Evolutionary conservation across 768 basidiomycete genomes (phyloP).

Genomic region (Panaeolus papilionaceus): DNA sequence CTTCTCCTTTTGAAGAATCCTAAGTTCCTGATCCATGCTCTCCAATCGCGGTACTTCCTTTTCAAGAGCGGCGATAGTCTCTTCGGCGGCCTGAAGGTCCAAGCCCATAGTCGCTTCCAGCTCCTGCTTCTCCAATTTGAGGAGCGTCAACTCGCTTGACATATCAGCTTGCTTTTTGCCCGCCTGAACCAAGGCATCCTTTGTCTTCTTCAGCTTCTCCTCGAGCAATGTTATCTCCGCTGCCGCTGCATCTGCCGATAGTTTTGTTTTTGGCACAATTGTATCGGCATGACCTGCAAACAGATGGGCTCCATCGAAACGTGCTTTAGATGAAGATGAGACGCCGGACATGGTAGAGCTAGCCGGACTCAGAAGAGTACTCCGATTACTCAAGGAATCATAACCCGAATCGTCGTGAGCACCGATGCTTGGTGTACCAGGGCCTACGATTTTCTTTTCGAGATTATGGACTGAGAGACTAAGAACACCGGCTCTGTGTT

Average conservation of each 20-base stretch:
- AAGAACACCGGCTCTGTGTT: slow-evolving; percentile 86
- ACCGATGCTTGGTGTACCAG: slow-evolving; percentile 23
- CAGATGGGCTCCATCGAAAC: slow-evolving; percentile 84
- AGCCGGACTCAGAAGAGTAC: slow-evolving; percentile 56
- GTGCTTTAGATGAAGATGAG: slow-evolving; percentile 50
- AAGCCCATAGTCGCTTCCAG: slow-evolving; percentile 67
- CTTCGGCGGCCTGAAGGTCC: slow-evolving; percentile 72
- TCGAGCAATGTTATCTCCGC: slow-evolving; percentile 62
- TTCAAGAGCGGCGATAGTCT: slow-evolving; percentile 64
- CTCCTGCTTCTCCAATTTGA: slow-evolving; percentile 72
- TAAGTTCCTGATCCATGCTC: slow-evolving; percentile 51
- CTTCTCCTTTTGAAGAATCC: slow-evolving; percentile 56
- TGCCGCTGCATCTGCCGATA: slow-evolving; percentile 49
- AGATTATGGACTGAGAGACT: slow-evolving; percentile 71
- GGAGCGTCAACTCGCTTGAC: slow-evolving; percentile 63
- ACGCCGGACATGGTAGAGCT: slow-evolving; percentile 44
- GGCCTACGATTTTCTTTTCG: slow-evolving; percentile 54
- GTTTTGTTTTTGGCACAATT: slow-evolving; percentile 56
- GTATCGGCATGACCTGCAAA: slow-evolving; percentile 84
- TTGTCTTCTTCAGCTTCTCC: slow-evolving; percentile 66
- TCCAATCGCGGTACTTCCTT: slow-evolving; percentile 58
- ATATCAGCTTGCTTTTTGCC: slow-evolving; percentile 68
- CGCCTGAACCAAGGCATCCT: slow-evolving; percentile 61
- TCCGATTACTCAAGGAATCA: slow-evolving; percentile 53
- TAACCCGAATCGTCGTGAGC: slow-evolving; percentile 57